Base-by-base conservation (phyloP, 2,329 filamentous ascomycete genomes). In the Colletotrichum limetticola region DNA sequence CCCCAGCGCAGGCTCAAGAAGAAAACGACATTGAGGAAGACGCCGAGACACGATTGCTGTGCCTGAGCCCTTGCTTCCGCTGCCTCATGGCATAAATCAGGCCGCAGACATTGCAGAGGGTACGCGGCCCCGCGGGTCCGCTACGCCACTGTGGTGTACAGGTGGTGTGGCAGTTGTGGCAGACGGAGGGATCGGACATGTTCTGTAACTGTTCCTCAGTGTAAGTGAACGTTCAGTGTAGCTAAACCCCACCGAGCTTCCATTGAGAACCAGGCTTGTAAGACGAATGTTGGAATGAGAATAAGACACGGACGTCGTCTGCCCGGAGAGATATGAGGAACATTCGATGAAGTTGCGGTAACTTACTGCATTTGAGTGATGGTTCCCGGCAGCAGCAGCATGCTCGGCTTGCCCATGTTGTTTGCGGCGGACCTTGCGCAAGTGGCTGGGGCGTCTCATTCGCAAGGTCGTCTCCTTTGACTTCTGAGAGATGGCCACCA, bases 61-160 rank as follows among this genome's bases (percentile, higher is more conserved):
- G 32, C 8, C 22, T 12, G 9, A 35, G 61, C 11, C 61, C 32
- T 16, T 42, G 30, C 52, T 57, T 65, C 22, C 62, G 62, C 52
- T 56, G 53, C 52, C 62, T 32, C 62, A 42, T 46, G 52, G 62
- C 62, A n/a, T 57, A 22, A 7, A 65, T 8, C 24, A 65, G 32
- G 1, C 62, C 62, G 52, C 62, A 65, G 8, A 65, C 62, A 19
- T 65, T 65, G 52, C 62, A 65, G 9, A 65, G 24, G 2, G 32
- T 65, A 4, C 52, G 37, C 9, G 62, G 62, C 22, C 62, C 62
- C 16, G 62, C 62, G 6, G 62, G 62, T 7, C 62, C 62, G 12
- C 11, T 56, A 35, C 62, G 62, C 62, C 62, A 65, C 28, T 65
- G 52, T 1, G 62, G 62, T 7, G 62, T 65, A 24, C 24, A 32